Percentiles rank a stretch among this genome's conserved stretches.
Conservation (phyloP, 2,329 filamentous ascomycete genomes). For the Colletotrichum nymphaeae region DNA sequence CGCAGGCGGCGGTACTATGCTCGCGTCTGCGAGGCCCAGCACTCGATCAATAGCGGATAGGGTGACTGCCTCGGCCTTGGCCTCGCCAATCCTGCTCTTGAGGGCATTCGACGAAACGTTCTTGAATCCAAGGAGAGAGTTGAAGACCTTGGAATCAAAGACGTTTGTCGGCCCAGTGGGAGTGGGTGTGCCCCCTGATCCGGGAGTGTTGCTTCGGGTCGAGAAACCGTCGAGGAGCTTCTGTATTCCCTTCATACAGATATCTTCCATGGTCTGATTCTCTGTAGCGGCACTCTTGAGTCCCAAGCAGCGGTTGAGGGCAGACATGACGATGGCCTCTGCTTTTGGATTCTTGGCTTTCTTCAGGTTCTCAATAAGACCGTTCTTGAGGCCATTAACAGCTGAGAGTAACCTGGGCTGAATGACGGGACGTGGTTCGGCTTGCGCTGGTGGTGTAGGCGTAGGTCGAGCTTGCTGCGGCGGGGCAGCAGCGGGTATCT, state of each 20-base stretch:
- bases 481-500: slow-evolving; percentile 26
- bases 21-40: slow-evolving; percentile 58
- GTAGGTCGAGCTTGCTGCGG: slow-evolving; percentile 32
- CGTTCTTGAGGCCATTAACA: slow-evolving; percentile 59
- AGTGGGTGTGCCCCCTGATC: slow-evolving; percentile 40
- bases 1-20: slow-evolving; percentile 48
- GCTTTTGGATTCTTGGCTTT: slow-evolving; percentile 55
- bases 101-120: slow-evolving; percentile 56
- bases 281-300: slow-evolving; percentile 57
- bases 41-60: slow-evolving; percentile 64
- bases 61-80: slow-evolving; percentile 57
- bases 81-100: slow-evolving; percentile 51
- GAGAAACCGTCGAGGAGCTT: slow-evolving; percentile 57
- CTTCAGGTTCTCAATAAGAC: slow-evolving; percentile 58
- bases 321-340: slow-evolving; percentile 63
- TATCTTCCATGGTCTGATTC: slow-evolving; percentile 58
- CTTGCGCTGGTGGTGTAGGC: slow-evolving; percentile 30
- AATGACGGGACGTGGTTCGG: slow-evolving; percentile 49
- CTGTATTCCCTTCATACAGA: slow-evolving; percentile 56
- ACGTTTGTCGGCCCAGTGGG: slow-evolving; percentile 33
- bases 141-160: slow-evolving; percentile 53
- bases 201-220: slow-evolving; percentile 47
- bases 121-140: slow-evolving; percentile 58
- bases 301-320: slow-evolving; percentile 62
- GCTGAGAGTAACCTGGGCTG: slow-evolving; percentile 55